Base-by-base conservation (phyloP, 192 early-diverging fungal species). In the Backusella australiensis region DNA sequence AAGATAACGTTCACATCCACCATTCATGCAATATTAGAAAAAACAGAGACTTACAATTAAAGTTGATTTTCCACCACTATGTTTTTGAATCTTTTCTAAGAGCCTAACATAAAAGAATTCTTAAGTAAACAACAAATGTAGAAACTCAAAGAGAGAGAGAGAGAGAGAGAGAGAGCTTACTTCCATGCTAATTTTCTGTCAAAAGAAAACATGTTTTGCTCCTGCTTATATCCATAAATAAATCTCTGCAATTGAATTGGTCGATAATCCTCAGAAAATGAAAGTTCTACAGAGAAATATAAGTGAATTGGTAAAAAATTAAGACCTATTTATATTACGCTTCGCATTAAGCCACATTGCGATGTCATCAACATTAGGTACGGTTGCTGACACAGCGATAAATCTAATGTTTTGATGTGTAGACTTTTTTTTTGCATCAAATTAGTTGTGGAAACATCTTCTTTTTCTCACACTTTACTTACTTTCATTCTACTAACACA, bases 311-410 rank as follows among this genome's bases (percentile, higher is more conserved):
- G 39, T 32, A n/a, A 9, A 19, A 9, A 19, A 12, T 41, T 4
- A 29, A 7, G 5, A 2, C 21, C 34, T 17, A 32, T 34, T 21
- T 8, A 35, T 42, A 73, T 32, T 78, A 78, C 77, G 29, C 32
- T 53, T 73, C 67, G 71, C 79, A 59, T 81, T 76, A 0, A 85
- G 71, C 93, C 93, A 94, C 9, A 67, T 52, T 17, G 90, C 89
- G 39, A 94, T 83, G 72, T 94, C 91, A 0, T 85, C 77, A 4
- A 93, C 71, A 79, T 94, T 94, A 9, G 93, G 91, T 21, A 91
- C 86, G 0, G 91, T 94, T 9, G 93, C 92, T 32, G 91, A 92
- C 3, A 94, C 74, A 21, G 92, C 91, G n/a, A 94, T 71, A 42
- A 23, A 69, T 14, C 70, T 65, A 17, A 70, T 52, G 5, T 6